Conservation (phyloP, 2,329 filamentous ascomycete species). For the Purpureocillium takamizusanense region DNA sequence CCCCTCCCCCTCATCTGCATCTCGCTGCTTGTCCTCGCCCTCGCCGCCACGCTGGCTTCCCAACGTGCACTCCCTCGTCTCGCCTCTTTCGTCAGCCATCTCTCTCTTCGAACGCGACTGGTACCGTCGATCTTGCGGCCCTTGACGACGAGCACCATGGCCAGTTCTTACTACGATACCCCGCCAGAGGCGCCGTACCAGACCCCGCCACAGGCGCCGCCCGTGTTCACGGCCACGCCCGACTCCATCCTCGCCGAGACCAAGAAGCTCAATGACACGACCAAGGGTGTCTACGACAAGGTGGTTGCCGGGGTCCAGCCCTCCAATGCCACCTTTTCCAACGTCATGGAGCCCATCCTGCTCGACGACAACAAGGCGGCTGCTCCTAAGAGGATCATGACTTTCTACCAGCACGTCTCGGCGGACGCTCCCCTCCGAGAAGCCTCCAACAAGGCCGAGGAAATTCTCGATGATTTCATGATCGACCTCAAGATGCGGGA, state of each 20-base stretch:
- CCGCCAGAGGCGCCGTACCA: slow-evolving; percentile 34
- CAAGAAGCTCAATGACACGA: slow-evolving; percentile 54
- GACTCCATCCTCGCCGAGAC: slow-evolving; percentile 59
- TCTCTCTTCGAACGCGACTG: slow-evolving; percentile 17
- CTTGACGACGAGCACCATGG: slow-evolving; percentile 50
- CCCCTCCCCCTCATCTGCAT: slow-evolving; percentile 30
- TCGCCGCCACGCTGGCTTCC: slow-evolving; percentile 59
- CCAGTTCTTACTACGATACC: slow-evolving; percentile 37
- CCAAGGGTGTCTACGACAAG: slow-evolving; percentile 55
- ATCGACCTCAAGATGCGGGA: slow-evolving; percentile 77
- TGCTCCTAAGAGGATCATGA: slow-evolving; percentile 55
- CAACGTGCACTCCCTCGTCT: slow-evolving; percentile 51
- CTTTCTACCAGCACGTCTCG: slow-evolving; percentile 75
- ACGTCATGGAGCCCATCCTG: slow-evolving; percentile 58
- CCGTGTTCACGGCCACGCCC: slow-evolving; percentile 67
- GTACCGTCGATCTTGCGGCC: slow-evolving; percentile 17
- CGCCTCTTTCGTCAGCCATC: slow-evolving; percentile 45
- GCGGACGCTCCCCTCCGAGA: slow-evolving; percentile 59
- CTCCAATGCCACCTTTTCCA: slow-evolving; percentile 42
- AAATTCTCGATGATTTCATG: slow-evolving; percentile 64
- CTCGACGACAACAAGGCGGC: slow-evolving; percentile 59
- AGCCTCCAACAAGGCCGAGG: slow-evolving; percentile 68
- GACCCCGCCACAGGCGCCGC: slow-evolving; percentile 69
- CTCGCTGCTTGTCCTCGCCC: slow-evolving; percentile 46
- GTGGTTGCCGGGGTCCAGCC: slow-evolving; percentile 53